A percentile compares a stretch with the other conserved stretches of the same genome.
These are phyloP conservation scores for Nephromyces sp. DNA, from an alignment of 169 alveolate species.

Conservation along the genomic window DNA sequence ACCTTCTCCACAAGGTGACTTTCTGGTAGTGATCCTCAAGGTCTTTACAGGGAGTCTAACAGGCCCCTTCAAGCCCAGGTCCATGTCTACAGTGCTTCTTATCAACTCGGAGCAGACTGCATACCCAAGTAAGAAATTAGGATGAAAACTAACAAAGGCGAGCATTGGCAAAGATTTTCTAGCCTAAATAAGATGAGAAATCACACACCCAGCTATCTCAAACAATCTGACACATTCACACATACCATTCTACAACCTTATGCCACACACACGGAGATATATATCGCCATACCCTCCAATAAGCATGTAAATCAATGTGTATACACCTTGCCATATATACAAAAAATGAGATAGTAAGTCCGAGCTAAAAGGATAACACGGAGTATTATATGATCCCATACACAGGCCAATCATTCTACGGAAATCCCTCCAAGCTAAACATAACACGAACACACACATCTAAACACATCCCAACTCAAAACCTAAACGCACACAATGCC, in stretches of 20 bases:
- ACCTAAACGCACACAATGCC: no score
- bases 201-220: neutral
- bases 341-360: no score
- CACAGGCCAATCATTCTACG: no score
- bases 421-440: no score
- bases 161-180: neutral
- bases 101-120: conserved; percentile 85
- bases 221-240: neutral
- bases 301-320: no score
- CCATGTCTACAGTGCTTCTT: conserved; percentile 82
- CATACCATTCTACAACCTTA: neutral
- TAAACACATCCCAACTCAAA: no score
- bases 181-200: neutral
- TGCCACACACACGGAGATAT: neutral
- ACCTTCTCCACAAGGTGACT: conserved; percentile 95
- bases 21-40: conserved; percentile 86
- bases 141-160: neutral
- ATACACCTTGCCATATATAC: no score
- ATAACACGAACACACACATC: no score
- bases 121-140: no score
- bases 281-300: neutral
- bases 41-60: conserved; percentile 92
- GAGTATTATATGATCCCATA: no score
- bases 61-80: conserved; percentile 85
- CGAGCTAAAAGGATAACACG: no score